Percentiles rank a stretch among this genome's conserved stretches.
Conservation (phyloP, 2,329 filamentous ascomycete genomes). For the Apiospora sp. region DNA sequence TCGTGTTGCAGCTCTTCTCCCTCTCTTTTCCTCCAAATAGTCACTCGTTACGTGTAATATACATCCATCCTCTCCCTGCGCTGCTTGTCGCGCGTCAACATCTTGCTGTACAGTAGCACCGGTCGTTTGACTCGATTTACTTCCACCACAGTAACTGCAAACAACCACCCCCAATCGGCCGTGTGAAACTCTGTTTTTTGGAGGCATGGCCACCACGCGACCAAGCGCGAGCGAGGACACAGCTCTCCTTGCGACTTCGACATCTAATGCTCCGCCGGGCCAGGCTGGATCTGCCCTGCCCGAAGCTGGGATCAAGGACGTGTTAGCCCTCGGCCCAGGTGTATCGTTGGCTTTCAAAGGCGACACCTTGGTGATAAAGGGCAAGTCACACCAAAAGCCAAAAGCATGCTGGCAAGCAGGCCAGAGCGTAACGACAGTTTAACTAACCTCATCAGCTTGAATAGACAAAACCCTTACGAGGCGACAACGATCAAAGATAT, state of each 20-base stretch:
- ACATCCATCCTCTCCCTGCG: slow-evolving; percentile 3
- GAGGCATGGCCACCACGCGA: slow-evolving; percentile 16
- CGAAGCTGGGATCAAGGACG: background rate
- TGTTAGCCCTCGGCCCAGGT: slow-evolving; percentile 4
- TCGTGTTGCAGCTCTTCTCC: background rate
- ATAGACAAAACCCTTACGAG: slow-evolving; percentile 37
- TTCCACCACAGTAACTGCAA: slow-evolving; percentile 5
- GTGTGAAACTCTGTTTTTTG: slow-evolving; percentile 12
- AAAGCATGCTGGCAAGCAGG: background rate
- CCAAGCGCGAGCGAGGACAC: background rate
- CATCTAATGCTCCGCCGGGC: background rate
- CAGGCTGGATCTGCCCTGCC: background rate
- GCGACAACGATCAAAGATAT: slow-evolving; percentile 35
- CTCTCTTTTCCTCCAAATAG: background rate
- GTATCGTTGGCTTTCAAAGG: slow-evolving; percentile 11
- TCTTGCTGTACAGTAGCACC: background rate
- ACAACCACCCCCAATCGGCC: background rate
- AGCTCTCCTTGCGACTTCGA: slow-evolving; percentile 5
- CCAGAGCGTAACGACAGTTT: background rate
- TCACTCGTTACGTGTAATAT: slow-evolving; percentile 18
- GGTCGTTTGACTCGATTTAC: background rate
- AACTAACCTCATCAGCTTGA: background rate
- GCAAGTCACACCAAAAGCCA: background rate
- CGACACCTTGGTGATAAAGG: slow-evolving; percentile 21
- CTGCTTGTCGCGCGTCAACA: slow-evolving; percentile 4